Conservation (phyloP, 306 rosid species). For the peach (Prunus persica) region Prunus_persica_NCBIv2 NC_034016.1:11814501-11815000, state of each 20-base stretch:
- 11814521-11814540: neutral
- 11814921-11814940: constrained; percentile 72
- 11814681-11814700: constrained; percentile 89
- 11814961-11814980: constrained; percentile 38
- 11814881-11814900: constrained; percentile 60
- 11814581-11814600: constrained; percentile 81
- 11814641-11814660: constrained; percentile 49
- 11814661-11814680: constrained; percentile 70
- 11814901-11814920: constrained; percentile 45
- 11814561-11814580: constrained; percentile 86
- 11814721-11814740: constrained; percentile 80
- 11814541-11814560: neutral
- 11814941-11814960: constrained; percentile 42
- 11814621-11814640: constrained; percentile 48
- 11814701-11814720: constrained; percentile 81
- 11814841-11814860: constrained; percentile 49
- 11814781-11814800: constrained; percentile 66
- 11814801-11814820: constrained; percentile 42
- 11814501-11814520: neutral
- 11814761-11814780: neutral
- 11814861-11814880: constrained; percentile 43
- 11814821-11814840: constrained; percentile 56
- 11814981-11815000: constrained; percentile 37
- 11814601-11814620: constrained; percentile 71
- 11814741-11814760: constrained; percentile 19